Evolutionary conservation across 1,284 basidiomycete species (phyloP), one percentile per base, ranked within the genome.

Genomic region (Austropuccinia psidii): DNA sequence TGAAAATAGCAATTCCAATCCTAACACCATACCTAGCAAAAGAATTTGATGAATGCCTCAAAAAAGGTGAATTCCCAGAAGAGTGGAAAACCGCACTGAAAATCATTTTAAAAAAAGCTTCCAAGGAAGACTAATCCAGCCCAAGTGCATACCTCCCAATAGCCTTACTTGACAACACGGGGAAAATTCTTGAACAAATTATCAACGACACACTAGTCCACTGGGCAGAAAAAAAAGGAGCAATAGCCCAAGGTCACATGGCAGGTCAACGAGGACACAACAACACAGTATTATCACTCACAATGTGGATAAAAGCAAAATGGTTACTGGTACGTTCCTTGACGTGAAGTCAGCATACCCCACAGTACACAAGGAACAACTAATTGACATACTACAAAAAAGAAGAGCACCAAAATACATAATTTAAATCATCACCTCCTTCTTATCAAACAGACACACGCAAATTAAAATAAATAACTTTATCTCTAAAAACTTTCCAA

Each of bases 291-390:
- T 19, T 58, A 6, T 11, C 35, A 15, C 21, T 58, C 19, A 43
- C 37, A 19, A 58, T 33, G 13, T 58, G 55, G 24, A 17, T 31
- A 15, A 7, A 58, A 29, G 21, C 24, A 15, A 58, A 58, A 29
- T 58, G 55, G 55, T 49, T 19, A 29, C 24, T 5, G 43, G 6
- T 6, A n/a, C 49, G 7, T 65, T 33, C 15, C 62, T 65, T 13
- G 62, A 65, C 33, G 43, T 65, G 24, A 65, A 65, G 39, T 47
- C 41, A 27, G 62, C 33, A 6, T 58, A 58, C 21, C 55, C 55
- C 6, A 29, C 55, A 6, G 29, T 58, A 7, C 29, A 13, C 11
- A 15, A 15, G 17, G 9, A 17, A 17, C 17, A 29, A 31, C 31
- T 58, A 29, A 15, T 54, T 29, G 21, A 29, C 19, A 58, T 21